Percentiles rank a stretch among this genome's conserved stretches.
phyloP scores from a whole-genome alignment of 371 early-diverging fungal species.

The Funneliformis caledonium region DNA sequence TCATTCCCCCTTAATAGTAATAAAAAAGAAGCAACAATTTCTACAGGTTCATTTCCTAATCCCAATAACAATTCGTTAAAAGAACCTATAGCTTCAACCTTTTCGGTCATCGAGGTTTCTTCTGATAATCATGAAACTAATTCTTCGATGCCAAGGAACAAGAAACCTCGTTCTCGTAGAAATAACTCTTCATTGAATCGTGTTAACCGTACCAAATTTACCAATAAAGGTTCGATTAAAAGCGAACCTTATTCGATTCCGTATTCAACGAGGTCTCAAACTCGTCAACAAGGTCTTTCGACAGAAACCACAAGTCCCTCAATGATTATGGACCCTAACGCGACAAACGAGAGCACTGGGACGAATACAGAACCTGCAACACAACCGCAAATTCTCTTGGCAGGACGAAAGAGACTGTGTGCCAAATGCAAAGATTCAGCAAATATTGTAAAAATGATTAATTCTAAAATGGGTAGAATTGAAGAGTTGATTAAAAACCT shows the following conservation, averaged over 20 bases:
- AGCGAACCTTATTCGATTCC: neutral
- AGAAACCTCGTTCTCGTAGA: neutral
- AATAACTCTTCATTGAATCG: neutral
- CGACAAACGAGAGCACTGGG: too few species aligned
- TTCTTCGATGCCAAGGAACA: neutral
- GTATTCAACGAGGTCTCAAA: neutral
- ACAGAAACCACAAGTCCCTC: neutral
- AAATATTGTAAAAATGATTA: constrained; percentile 2
- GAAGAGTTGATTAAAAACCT: constrained; percentile 16
- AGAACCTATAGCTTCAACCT: too few species aligned
- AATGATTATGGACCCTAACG: neutral
- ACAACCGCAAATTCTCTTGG: neutral
- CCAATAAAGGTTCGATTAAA: neutral
- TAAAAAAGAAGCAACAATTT: too few species aligned
- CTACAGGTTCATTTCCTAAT: neutral
- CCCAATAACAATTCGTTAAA: neutral
- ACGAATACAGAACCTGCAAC: neutral
- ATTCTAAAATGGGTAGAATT: constrained; percentile 7
- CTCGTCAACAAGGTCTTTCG: neutral
- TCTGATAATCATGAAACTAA: too few species aligned
- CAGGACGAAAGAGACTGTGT: constrained; percentile 11
- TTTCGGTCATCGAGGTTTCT: too few species aligned
- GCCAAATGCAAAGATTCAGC: constrained; percentile 24
- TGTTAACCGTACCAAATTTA: neutral
- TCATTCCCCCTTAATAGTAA: too few species aligned